Evolutionary conservation across 163 green algal genomes (phyloP).

Genomic region (Volvox carteri): DNA sequence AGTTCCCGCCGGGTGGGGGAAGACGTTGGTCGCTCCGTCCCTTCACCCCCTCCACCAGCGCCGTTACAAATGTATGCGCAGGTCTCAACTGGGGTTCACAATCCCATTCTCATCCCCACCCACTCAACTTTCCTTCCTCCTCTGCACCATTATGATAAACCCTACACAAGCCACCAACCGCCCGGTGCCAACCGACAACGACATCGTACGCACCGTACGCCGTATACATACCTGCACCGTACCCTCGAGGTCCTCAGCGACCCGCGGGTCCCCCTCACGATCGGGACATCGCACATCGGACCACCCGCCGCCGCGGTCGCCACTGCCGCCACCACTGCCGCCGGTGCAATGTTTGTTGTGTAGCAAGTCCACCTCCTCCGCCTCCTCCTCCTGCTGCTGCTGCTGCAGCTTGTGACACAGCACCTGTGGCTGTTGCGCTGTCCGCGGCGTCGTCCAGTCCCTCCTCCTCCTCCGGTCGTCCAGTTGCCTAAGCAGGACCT

Average conservation of each 20-base stretch:
- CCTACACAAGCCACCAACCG: too few relatives aligned
- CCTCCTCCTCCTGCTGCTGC: background rate
- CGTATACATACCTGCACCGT: conserved; percentile 45
- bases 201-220: too few relatives aligned
- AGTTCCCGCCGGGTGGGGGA: too few relatives aligned
- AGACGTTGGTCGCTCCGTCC: too few relatives aligned
- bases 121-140: background rate
- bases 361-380: background rate
- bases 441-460: too few relatives aligned
- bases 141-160: too few relatives aligned
- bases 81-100: too few relatives aligned
- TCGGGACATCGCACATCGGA: background rate
- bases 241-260: background rate
- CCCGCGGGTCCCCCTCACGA: background rate
- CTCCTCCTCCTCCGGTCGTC: conserved; percentile 5
- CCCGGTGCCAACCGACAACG: too few relatives aligned
- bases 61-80: too few relatives aligned
- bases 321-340: conserved; percentile 26
- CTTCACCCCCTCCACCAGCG: too few relatives aligned
- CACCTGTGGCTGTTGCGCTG: conserved; percentile 4
- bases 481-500: conserved; percentile 78
- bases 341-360: background rate
- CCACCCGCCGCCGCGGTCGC: background rate
- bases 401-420: background rate
- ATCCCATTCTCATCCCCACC: too few relatives aligned